Conservation (phyloP, 2,329 filamentous ascomycete species). For the Arthrinium puccinioides region DNA sequence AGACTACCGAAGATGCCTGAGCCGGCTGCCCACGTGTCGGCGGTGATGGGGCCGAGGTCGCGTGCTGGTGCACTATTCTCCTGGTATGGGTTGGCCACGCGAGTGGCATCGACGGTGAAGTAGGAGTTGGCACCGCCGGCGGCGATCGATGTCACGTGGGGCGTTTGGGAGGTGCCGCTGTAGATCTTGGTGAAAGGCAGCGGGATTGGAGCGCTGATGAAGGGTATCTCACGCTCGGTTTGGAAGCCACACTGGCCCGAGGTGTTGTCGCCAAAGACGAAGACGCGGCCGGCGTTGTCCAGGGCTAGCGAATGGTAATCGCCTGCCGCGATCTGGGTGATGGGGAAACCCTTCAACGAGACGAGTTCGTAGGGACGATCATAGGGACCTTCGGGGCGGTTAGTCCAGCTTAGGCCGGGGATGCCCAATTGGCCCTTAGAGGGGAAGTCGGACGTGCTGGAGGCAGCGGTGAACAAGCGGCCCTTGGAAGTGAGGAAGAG, state of each 20-base stretch:
- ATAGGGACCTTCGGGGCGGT: conserved; percentile 67
- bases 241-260: conserved; percentile 87
- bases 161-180: conserved; percentile 50
- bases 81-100: conserved; percentile 35
- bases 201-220: conserved; percentile 61
- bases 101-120: conserved; percentile 73
- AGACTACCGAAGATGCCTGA: conserved; percentile 77
- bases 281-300: conserved; percentile 69
- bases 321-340: conserved; percentile 71
- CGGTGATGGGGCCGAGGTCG: conserved; percentile 49
- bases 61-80: conserved; percentile 20
- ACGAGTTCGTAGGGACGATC: conserved; percentile 77
- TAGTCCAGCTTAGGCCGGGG: conserved; percentile 73
- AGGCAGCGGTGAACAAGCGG: conserved; percentile 81
- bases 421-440: conserved; percentile 81
- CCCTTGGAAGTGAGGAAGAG: conserved; percentile 79
- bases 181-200: conserved; percentile 70
- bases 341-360: conserved; percentile 62
- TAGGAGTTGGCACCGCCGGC: conserved; percentile 85
- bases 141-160: conserved; percentile 68
- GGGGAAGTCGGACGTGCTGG: conserved; percentile 71
- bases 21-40: conserved; percentile 82
- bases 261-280: conserved; percentile 86
- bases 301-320: conserved; percentile 80
- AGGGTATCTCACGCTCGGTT: conserved; percentile 51